Evolutionary conservation across 257 asterid species (phyloP), one percentile per base, ranked within the genome.

Genomic region (Scutellaria baicalensis): DNA sequence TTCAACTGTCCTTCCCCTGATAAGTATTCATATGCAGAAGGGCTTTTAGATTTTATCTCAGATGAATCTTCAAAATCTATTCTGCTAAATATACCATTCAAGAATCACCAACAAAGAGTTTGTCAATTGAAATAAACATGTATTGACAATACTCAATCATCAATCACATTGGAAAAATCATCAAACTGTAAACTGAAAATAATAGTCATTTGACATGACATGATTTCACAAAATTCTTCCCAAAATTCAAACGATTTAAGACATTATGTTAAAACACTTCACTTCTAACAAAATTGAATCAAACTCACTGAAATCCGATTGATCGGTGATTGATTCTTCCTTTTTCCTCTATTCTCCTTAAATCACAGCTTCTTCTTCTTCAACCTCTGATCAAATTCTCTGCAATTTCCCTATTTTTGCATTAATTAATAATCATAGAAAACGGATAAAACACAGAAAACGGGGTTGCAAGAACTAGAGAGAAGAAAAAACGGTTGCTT

Each of bases 221-320:
- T 36, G 14, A 58, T 23, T 57, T 42, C 8, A 33, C 38, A 51
- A 51, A 17, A 8, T 18, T 50, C 31, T 2, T n/a, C n/a, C n/a
- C n/a, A n/a, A n/a, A n/a, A n/a, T n/a, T n/a, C n/a, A n/a, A n/a
- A n/a, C n/a, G n/a, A n/a, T n/a, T n/a, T n/a, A n/a, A n/a, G n/a
- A n/a, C n/a, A n/a, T n/a, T n/a, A n/a, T n/a, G n/a, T n/a, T n/a
- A n/a, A n/a, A n/a, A n/a, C n/a, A n/a, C n/a, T n/a, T n/a, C n/a
- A n/a, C n/a, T n/a, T n/a, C n/a, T n/a, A n/a, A n/a, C n/a, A n/a
- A n/a, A n/a, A n/a, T n/a, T 3, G 0, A 42, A 71, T 61, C 12
- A 10, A 44, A 74, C 80, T 79, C 75, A 79, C 75, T 44, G 77
- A 21, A 70, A 63, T 73, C 18, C 6, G 57, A 78, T 64, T 58